Evolutionary conservation across 1,139 yeast species (phyloP).

Genomic region (Zygoascus sp.): DNA sequence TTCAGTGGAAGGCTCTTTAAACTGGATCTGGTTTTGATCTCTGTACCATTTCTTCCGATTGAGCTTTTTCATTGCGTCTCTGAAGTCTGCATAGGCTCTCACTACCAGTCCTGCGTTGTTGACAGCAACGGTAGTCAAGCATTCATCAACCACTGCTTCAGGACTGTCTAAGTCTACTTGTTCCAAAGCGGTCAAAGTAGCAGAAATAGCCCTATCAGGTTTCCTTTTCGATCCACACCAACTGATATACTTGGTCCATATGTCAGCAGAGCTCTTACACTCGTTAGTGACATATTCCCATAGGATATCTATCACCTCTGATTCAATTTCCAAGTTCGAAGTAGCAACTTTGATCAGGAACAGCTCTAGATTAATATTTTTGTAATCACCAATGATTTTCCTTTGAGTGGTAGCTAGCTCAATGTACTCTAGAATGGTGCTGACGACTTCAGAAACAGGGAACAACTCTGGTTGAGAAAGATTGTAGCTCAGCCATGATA

Average conservation of each 20-base stretch:
- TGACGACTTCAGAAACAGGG: not conserved
- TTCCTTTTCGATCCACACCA: slow-evolving; percentile 2
- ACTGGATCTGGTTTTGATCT: not conserved
- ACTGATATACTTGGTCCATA: slow-evolving; percentile 44
- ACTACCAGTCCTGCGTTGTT: not conserved
- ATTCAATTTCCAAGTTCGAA: slow-evolving; percentile 22
- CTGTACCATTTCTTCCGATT: slow-evolving; percentile 9
- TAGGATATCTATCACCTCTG: slow-evolving; percentile 25
- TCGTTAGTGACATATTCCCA: slow-evolving; percentile 33
- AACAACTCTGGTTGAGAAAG: not conserved
- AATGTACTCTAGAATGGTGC: not conserved
- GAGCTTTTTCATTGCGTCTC: slow-evolving; percentile 4
- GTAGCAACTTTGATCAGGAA: slow-evolving; percentile 14
- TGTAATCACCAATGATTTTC: slow-evolving; percentile 15
- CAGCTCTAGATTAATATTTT: slow-evolving; percentile 18
- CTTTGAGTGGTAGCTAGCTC: not conserved
- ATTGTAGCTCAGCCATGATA: not conserved
- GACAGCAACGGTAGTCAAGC: not conserved
- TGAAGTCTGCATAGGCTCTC: not conserved
- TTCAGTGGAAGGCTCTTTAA: no score
- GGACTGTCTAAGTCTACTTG: slow-evolving; percentile 3
- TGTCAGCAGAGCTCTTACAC: slow-evolving; percentile 39
- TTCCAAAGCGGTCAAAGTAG: not conserved
- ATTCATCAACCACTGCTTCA: slow-evolving; percentile 1
- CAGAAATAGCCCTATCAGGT: slow-evolving; percentile 1